A percentile compares a stretch with the other conserved stretches of the same genome.
Conservation (phyloP, 139 green algal genomes). For the Pleodorina starrii region DNA sequence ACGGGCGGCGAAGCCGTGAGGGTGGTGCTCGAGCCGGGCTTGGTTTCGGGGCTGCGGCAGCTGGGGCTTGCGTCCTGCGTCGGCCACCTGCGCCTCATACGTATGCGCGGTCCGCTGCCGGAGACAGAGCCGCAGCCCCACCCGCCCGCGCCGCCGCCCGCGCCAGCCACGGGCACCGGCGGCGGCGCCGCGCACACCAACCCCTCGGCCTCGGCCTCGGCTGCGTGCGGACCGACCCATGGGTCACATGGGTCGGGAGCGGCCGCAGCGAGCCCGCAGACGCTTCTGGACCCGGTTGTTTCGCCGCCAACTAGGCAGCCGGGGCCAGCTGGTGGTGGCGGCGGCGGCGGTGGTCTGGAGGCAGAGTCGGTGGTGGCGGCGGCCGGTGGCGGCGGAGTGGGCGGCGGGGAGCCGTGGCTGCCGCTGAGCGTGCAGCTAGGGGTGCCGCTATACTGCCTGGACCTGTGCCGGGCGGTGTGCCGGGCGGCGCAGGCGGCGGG, state of each 20-base stretch:
- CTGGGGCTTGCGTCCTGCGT: slow-evolving; percentile 69
- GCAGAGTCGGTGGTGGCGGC: neutral
- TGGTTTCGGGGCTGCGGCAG: slow-evolving; percentile 40
- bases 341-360: neutral
- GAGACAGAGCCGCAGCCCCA: neutral
- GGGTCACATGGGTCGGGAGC: too few relatives aligned
- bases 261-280: neutral
- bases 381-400: neutral
- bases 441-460: slow-evolving; percentile 78
- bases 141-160: neutral
- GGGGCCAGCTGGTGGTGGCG: neutral
- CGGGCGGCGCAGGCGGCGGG: slow-evolving; percentile 44
- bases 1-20: neutral
- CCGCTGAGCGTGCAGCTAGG: slow-evolving; percentile 82
- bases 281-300: too few relatives aligned
- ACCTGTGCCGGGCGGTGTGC: slow-evolving; percentile 84
- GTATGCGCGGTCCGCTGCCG: neutral
- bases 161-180: neutral
- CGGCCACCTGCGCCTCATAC: slow-evolving; percentile 68
- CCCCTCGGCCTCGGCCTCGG: too few relatives aligned
- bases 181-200: neutral
- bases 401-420: slow-evolving; percentile 67
- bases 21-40: neutral
- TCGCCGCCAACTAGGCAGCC: neutral
- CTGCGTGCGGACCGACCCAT: too few relatives aligned